Conservation (phyloP, 2,329 filamentous ascomycete species). For the Aspergillus pseudoterreus region DNA sequence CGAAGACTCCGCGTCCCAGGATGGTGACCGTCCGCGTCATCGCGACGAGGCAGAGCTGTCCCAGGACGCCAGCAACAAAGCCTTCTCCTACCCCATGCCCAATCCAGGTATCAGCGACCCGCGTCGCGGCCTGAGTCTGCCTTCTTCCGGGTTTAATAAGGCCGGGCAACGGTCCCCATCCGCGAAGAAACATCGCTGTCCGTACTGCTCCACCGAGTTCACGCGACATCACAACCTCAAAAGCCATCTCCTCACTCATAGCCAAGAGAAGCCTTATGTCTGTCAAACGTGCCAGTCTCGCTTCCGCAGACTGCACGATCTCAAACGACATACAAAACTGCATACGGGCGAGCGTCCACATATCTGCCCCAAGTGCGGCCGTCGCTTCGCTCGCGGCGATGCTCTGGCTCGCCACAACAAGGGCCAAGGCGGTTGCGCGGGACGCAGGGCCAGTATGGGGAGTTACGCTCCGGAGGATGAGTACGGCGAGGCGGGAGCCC, state of each 20-base stretch:
- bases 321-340: slow-evolving; percentile 94
- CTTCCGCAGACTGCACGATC: slow-evolving; percentile 86
- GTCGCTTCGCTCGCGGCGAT: slow-evolving; percentile 92
- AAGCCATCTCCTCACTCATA: slow-evolving; percentile 93
- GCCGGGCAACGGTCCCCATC: slow-evolving; percentile 65
- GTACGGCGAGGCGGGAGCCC: slow-evolving; percentile 44
- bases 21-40: slow-evolving; percentile 39
- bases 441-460: slow-evolving; percentile 79
- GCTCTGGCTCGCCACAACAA: slow-evolving; percentile 93
- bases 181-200: slow-evolving; percentile 91
- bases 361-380: slow-evolving; percentile 88
- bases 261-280: slow-evolving; percentile 95
- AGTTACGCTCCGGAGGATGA: slow-evolving; percentile 79
- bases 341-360: slow-evolving; percentile 96
- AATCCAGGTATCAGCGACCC: slow-evolving; percentile 48
- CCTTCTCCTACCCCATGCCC: slow-evolving; percentile 64
- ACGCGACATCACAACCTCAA: slow-evolving; percentile 97
- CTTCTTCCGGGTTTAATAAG: slow-evolving; percentile 53
- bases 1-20: slow-evolving; percentile 41
- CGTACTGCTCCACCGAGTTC: slow-evolving; percentile 94
- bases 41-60: slow-evolving; percentile 35
- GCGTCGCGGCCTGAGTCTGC: slow-evolving; percentile 57
- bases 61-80: slow-evolving; percentile 47
- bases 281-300: slow-evolving; percentile 91
- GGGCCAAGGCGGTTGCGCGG: slow-evolving; percentile 90